A percentile compares a stretch with the other conserved stretches of the same genome.
Evolutionary conservation across 345 rosid genomes (phyloP).

Genomic region (Acer campestre): DNA sequence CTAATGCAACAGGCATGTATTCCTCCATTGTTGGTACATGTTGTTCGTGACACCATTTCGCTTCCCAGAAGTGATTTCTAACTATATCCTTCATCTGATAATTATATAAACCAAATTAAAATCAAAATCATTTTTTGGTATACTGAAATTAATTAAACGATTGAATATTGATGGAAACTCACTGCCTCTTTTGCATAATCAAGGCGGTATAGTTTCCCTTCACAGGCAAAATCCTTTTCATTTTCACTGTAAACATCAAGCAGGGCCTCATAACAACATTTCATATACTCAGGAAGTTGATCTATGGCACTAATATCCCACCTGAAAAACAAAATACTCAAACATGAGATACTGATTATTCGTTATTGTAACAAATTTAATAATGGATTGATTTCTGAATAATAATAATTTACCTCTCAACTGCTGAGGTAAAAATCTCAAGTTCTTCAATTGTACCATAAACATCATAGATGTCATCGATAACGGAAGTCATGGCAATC

Average conservation of each 20-base stretch:
- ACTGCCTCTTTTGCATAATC: too few relatives aligned
- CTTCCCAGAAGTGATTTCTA: constrained; percentile 27
- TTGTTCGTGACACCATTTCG: constrained; percentile 29
- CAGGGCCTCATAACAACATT: constrained; percentile 32
- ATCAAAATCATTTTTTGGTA: too few relatives aligned
- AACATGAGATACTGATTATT: neutral
- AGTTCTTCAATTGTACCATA: constrained; percentile 40
- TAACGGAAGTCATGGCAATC: constrained; percentile 14
- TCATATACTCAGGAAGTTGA: constrained; percentile 35
- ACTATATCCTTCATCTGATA: constrained; percentile 29
- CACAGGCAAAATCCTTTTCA: too few relatives aligned
- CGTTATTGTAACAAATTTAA: neutral
- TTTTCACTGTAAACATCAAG: constrained; percentile 7
- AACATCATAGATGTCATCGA: constrained; percentile 32
- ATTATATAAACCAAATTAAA: too few relatives aligned
- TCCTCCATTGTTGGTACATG: constrained; percentile 35
- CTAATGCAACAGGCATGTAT: constrained; percentile 21
- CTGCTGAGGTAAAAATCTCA: constrained; percentile 23
- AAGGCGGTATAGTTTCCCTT: too few relatives aligned
- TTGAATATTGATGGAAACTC: neutral
- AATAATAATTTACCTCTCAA: constrained; percentile 24
- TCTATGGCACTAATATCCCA: constrained; percentile 25
- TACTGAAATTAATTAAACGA: too few relatives aligned
- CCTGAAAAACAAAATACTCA: constrained; percentile 7
- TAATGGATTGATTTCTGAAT: too few relatives aligned